A percentile compares a stretch with the other conserved stretches of the same genome.
phyloP scores from a whole-genome alignment of 768 basidiomycete species.

The Hortiboletus flavorubellus region DNA sequence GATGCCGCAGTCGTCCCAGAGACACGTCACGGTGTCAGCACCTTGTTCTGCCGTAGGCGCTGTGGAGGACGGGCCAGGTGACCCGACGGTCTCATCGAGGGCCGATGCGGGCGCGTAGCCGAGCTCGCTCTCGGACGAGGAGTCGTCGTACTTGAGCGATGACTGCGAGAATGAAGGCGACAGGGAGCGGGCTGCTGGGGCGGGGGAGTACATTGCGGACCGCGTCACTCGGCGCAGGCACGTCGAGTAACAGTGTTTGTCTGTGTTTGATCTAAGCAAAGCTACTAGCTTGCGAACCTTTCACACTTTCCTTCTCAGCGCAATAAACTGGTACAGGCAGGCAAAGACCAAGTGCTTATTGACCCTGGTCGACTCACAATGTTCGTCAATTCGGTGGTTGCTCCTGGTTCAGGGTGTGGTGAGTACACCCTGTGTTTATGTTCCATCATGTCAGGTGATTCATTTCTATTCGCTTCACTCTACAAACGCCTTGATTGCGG shows the following conservation, averaged over 20 bases:
- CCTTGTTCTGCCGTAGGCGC: constrained; percentile 17
- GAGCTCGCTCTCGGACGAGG: constrained; percentile 27
- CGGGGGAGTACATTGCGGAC: constrained; percentile 35
- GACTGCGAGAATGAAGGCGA: constrained; percentile 39
- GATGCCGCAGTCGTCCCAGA: constrained; percentile 78
- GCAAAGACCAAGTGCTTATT: too few species aligned
- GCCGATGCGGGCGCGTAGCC: constrained; percentile 10
- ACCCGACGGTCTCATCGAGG: constrained; percentile 15
- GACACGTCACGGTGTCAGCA: constrained; percentile 68
- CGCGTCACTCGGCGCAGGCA: background rate
- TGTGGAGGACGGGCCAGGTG: constrained; percentile 23
- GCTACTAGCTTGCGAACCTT: too few species aligned
- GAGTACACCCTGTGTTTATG: background rate
- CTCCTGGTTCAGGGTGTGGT: background rate
- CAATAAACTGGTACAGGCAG: too few species aligned
- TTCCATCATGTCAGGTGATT: background rate
- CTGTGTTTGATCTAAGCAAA: constrained; percentile 11
- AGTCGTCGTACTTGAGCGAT: constrained; percentile 26
- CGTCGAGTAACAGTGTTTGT: constrained; percentile 14
- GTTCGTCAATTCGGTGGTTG: background rate
- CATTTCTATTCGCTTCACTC: background rate
- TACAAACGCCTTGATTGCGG: background rate
- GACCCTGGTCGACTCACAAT: background rate
- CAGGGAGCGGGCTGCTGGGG: constrained; percentile 38
- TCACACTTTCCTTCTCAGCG: too few species aligned